Base-by-base conservation (phyloP, 805 yeast species). In the Starmerella stigmatis region DNA sequence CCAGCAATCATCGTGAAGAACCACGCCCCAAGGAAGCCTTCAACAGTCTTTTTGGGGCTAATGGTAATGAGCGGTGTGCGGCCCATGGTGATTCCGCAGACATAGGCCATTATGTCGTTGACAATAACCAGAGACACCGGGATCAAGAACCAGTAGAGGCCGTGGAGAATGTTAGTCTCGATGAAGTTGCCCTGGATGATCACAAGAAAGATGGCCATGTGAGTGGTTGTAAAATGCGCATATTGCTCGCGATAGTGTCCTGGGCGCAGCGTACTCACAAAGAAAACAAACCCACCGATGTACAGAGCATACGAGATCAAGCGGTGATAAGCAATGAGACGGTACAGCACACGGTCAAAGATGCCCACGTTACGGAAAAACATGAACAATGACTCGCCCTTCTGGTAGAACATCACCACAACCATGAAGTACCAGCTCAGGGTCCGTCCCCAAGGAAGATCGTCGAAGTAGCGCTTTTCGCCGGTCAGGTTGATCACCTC, bases 1-100 rank as follows among this genome's bases (percentile, higher is more conserved):
- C 89, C 85, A 51, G 83, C 78, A 28, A 82, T 50, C 6, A 84
- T 79, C 9, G 98, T 92, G 60, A 92, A 89, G 39, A 86, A 64
- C 98, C 98, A 92, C 15, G 97, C 98, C 43, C 98, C 98, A 41
- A 89, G 67, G 59, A 92, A 92, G 3, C 98, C 98, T 67, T 92
- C 98, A 29, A 89, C 86, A 3, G 98, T 92, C 67, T 92, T 92
- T 65, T 92, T 92, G 46, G 98, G 98, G 11, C 96, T 85, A 52
- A 92, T 86, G 42, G 82, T 86, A 56, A 92, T 85, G 58, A 92
- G 75, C 60, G 85, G 95, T 30, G 96, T 89, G 51, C 73, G 76
- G 45, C 98, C 98, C 66, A 92, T 86, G 2, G 97, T 84, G 54
- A 92, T 92, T 37, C 98, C 98, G 67, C 97, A 92, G 40, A 92